phyloP scores from a whole-genome alignment of 768 basidiomycete species.

The Infundibulicybe gibba region DNA sequence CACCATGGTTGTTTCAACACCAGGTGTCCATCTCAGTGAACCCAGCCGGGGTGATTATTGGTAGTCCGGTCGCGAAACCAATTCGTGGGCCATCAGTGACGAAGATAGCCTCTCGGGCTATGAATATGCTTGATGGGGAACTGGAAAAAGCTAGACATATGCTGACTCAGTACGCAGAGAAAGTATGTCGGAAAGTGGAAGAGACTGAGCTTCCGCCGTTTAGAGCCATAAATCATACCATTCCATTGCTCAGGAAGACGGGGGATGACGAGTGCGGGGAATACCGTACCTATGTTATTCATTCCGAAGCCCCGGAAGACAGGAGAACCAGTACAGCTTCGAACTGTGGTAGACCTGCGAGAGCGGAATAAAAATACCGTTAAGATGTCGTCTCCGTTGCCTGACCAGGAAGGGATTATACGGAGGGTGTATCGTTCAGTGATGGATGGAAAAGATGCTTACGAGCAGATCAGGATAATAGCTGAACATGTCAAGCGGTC shows the following conservation, averaged over 20 bases:
- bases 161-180: conserved; percentile 16
- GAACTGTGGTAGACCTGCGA: background rate
- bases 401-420: conserved; percentile 4
- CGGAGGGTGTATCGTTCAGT: conserved; percentile 1
- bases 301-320: conserved; percentile 1
- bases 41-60: conserved; percentile 18
- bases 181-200: conserved; percentile 17
- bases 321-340: background rate
- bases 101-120: conserved; percentile 5
- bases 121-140: conserved; percentile 5
- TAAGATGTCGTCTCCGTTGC: conserved; percentile 8
- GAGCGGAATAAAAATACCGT: conserved; percentile 3
- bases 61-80: conserved; percentile 11
- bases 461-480: conserved; percentile 8
- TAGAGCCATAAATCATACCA: conserved; percentile 35
- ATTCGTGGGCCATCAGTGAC: conserved; percentile 11
- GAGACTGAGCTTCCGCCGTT: conserved; percentile 32
- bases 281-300: conserved; percentile 27
- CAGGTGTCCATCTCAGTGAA: conserved; percentile 20
- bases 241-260: conserved; percentile 28
- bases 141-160: conserved; percentile 9
- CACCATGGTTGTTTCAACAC: conserved; percentile 33
- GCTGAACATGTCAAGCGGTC: conserved; percentile 2
- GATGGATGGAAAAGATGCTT: conserved; percentile 6
- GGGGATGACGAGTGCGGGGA: conserved; percentile 25